phyloP scores from a whole-genome alignment of 148 eudicot genomes.

The Bassia scoparia region DNA sequence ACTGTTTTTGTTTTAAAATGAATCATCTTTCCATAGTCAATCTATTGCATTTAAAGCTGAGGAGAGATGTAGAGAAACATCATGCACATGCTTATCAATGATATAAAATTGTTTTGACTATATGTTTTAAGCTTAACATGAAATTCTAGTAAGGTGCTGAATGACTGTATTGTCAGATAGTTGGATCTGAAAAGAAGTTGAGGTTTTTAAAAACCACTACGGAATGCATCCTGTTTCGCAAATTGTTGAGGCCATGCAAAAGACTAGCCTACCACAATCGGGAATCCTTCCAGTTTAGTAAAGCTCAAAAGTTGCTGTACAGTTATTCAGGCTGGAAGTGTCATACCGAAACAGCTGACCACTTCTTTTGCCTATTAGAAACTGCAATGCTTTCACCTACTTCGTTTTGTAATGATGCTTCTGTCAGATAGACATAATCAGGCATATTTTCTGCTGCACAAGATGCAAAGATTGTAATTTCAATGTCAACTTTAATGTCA shows the following conservation, averaged over 20 bases:
- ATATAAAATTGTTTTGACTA: slow-evolving; percentile 1
- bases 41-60: not conserved
- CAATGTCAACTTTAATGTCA: not conserved
- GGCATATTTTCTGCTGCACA: slow-evolving; percentile 73
- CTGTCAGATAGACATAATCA: slow-evolving; percentile 70
- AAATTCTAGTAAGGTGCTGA: slow-evolving; percentile 19
- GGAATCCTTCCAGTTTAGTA: slow-evolving; percentile 53
- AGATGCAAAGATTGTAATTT: slow-evolving; percentile 61
- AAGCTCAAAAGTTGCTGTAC: slow-evolving; percentile 93
- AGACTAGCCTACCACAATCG: slow-evolving; percentile 84
- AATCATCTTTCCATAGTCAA: not conserved
- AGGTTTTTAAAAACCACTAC: slow-evolving; percentile 89
- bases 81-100: not conserved
- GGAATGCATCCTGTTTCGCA: slow-evolving; percentile 75
- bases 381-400: slow-evolving; percentile 70
- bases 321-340: slow-evolving; percentile 87
- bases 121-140: slow-evolving; percentile 9
- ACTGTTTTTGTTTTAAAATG: not conserved
- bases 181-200: slow-evolving; percentile 57
- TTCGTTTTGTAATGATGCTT: slow-evolving; percentile 62
- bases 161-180: slow-evolving; percentile 37
- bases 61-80: not conserved
- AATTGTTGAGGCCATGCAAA: slow-evolving; percentile 88
- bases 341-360: slow-evolving; percentile 61
- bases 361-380: slow-evolving; percentile 72